phyloP scores from a whole-genome alignment of 164 flowering plant species.

The Dillenia suffruticosa region DNA sequence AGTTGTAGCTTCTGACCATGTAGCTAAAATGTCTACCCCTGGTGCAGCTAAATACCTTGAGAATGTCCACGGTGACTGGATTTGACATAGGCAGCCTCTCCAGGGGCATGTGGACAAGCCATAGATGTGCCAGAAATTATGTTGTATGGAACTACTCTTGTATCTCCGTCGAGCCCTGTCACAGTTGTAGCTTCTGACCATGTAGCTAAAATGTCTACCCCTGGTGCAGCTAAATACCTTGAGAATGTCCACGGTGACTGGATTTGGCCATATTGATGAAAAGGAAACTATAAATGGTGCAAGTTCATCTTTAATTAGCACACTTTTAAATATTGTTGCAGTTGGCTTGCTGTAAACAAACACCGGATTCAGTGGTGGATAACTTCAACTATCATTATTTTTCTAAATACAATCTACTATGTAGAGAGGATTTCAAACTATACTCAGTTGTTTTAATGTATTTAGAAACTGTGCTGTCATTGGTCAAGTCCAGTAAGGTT shows the following conservation, averaged over 20 bases:
- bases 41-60: conserved; percentile 44
- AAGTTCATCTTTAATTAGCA: conserved; percentile 6
- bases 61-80: conserved; percentile 35
- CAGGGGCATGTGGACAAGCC: conserved; percentile 58
- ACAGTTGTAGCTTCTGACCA: conserved; percentile 29
- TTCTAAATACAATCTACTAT: too few species aligned
- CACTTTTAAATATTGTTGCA: conserved; percentile 20
- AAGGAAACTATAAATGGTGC: conserved; percentile 40
- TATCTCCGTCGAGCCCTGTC: conserved; percentile 19
- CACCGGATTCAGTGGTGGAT: too few species aligned
- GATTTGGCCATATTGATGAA: conserved; percentile 51
- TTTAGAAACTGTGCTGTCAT: too few species aligned
- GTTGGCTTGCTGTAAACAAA: conserved; percentile 2
- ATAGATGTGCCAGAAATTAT: conserved; percentile 55
- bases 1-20: conserved; percentile 31
- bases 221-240: conserved; percentile 45
- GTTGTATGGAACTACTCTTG: conserved; percentile 24
- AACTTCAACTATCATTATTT: too few species aligned
- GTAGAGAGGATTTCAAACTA: too few species aligned
- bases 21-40: conserved; percentile 46
- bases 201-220: conserved; percentile 46
- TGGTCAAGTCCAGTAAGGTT: too few species aligned
- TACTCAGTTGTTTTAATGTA: too few species aligned
- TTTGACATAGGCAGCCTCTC: conserved; percentile 35
- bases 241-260: conserved; percentile 32